Base-by-base conservation (phyloP, 768 basidiomycete genomes). In the Lactarius evosmus region DNA sequence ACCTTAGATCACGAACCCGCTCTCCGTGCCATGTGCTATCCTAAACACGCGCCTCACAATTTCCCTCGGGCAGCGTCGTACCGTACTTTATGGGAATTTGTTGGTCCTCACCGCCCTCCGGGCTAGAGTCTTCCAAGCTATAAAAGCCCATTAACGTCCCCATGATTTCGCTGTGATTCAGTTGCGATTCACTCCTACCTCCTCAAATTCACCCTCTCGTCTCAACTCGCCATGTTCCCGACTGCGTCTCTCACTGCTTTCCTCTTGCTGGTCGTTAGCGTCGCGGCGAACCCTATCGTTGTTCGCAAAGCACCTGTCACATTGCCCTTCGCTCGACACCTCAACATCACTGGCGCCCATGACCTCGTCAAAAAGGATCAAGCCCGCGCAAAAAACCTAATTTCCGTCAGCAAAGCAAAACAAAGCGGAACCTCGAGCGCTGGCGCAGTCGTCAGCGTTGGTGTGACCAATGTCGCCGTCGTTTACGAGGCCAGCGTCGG, bases 321-420 rank as follows among this genome's bases (percentile, higher is more conserved):
- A 5, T 46, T 22, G n/a, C 7, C 22, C 4, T 46, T 46, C 44
- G 44, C 44, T 22, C 19, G 82, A 82, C 67, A 69, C 79, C n/a
- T 46, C 70, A 86, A 86, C 74, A 66, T 78, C 65, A 83, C 78
- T 12, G 82, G 82, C 67, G 69, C 79, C 17, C 74, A 75, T 66
- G 82, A 82, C 60, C 73, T 88, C 51, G 62, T 86, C 25, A 71
- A 77, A 52, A 78, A 77, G 63, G 86, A 87, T 70, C 77, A 80
- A 63, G 75, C 78, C 33, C 79, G 85, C 65, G 82, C 80, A 22
- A 69, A 76, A 62, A 73, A 74, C 34, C 67, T 87, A 56, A 78
- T 76, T 54, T 74, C 74, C 0, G 77, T 72, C 36, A 78, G 76
- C 11, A 71, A 75, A 34, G 76, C 78, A 12, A 78, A 74, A 64